phyloP scores from a whole-genome alignment of 2,329 filamentous ascomycete genomes.

The Cadophora sp. region DNA sequence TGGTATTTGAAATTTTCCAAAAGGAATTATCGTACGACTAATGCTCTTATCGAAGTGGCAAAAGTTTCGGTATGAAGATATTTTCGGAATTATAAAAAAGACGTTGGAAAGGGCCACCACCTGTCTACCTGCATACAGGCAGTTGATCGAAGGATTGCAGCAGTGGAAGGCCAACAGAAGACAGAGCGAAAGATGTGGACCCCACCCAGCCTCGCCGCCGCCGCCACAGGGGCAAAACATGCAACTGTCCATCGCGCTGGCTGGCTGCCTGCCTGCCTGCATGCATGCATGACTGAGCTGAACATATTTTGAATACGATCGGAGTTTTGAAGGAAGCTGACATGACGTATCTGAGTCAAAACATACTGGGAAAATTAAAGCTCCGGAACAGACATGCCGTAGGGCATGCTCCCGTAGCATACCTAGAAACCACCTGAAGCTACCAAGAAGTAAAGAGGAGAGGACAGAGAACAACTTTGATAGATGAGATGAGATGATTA shows the following conservation, averaged over 20 bases:
- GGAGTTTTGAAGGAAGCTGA: neutral
- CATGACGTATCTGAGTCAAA: constrained; percentile 7
- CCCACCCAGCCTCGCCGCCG: neutral
- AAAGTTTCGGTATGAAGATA: neutral
- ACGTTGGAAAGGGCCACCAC: too few species aligned
- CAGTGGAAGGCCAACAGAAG: too few species aligned
- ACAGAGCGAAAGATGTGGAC: too few species aligned
- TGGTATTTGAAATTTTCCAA: neutral
- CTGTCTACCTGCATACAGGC: too few species aligned
- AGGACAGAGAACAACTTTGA: neutral
- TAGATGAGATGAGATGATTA: neutral
- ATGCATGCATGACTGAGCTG: constrained; percentile 10
- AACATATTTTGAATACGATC: constrained; percentile 12
- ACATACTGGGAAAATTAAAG: constrained; percentile 12
- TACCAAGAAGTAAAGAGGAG: neutral
- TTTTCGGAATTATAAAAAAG: too few species aligned
- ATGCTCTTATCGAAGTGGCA: neutral
- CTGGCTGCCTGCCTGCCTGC: too few species aligned
- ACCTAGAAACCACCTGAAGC: too few species aligned
- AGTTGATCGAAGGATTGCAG: too few species aligned
- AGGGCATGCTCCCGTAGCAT: too few species aligned
- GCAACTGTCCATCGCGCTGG: neutral
- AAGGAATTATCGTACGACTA: constrained; percentile 9
- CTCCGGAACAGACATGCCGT: neutral
- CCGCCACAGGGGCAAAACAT: constrained; percentile 10